Base-by-base conservation (phyloP, 805 yeast genomes). In the Spathaspora gorwiae region DNA sequence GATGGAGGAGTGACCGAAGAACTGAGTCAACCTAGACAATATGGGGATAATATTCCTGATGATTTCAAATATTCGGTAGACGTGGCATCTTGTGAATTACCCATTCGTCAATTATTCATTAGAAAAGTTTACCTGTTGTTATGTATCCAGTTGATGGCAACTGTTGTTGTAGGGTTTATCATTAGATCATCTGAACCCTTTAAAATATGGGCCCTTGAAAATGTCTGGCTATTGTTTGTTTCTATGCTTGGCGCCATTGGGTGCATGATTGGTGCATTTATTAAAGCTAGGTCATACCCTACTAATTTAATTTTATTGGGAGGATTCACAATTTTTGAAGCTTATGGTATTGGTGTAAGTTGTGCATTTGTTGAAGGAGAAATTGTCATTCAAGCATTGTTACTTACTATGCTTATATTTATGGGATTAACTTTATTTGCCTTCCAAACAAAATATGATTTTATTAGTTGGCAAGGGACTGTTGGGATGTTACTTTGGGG, bases 1-100 rank as follows among this genome's bases (percentile, higher is more conserved):
- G 35, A 42, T 10, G 44, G 36, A 12, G 34, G 13, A 3, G 35
- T 14, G 5, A 39, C 29, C 8, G 44, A 27, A 34, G 41, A 30
- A 12, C 26, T 15, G 35, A 35, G 26, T 29, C 30, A 26, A 13
- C 62, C 66, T 13, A 53, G 71, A 44, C 42, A 44, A 9, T 64
- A 50, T 7, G 72, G 63, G 8, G 71, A 66, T 48, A 63, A 66
- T 50, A 57, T 77, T 39, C 83, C 84, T 4, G 86, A 88, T 54
- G 95, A 87, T 64, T 89, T 88, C 78, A 89, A 88, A 61, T 87
- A 83, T 63, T 79, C 85, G 32, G 84, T 85, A 6, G 76, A 78
- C 43, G 95, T 89, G 24, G 79, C 89, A 3, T 81, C 85, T 30
- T 87, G 96, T 64, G 87, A 84, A 47, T 67, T 87, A 42, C 80